phyloP scores from a whole-genome alignment of 768 basidiomycete species.

The Leccinum longicurvipes region DNA sequence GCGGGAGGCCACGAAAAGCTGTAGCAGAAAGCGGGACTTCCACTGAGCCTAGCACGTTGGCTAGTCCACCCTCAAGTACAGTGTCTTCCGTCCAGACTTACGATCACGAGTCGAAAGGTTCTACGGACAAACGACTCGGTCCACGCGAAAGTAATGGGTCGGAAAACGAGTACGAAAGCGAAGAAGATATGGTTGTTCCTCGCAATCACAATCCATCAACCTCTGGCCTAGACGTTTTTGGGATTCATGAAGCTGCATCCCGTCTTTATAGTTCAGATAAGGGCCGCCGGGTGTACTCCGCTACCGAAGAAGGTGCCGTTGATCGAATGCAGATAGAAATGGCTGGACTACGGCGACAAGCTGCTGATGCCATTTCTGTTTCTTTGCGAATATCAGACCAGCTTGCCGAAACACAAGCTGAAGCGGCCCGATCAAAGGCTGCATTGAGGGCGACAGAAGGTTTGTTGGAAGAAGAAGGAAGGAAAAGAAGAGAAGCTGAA shows the following conservation, averaged over 20 bases:
- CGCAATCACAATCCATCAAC: slow-evolving; percentile 42
- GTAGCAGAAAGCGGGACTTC: slow-evolving; percentile 16
- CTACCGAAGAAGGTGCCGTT: slow-evolving; percentile 42
- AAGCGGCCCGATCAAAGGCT: slow-evolving; percentile 53
- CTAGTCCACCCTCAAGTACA: slow-evolving; percentile 20
- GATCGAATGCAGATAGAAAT: slow-evolving; percentile 69
- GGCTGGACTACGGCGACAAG: slow-evolving; percentile 58
- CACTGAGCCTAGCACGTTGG: slow-evolving; percentile 7
- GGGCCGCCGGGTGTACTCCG: slow-evolving; percentile 21
- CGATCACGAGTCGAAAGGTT: slow-evolving; percentile 35
- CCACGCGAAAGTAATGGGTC: slow-evolving; percentile 41
- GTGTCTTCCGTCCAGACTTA: slow-evolving; percentile 27
- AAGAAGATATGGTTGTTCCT: slow-evolving; percentile 55
- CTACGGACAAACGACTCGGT: slow-evolving; percentile 38
- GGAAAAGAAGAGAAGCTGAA: slow-evolving; percentile 58
- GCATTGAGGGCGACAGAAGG: slow-evolving; percentile 53
- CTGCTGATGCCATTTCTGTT: slow-evolving; percentile 63
- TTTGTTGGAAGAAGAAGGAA: slow-evolving; percentile 58
- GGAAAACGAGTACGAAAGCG: slow-evolving; percentile 60
- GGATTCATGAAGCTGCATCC: slow-evolving; percentile 33
- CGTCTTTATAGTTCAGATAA: slow-evolving; percentile 42
- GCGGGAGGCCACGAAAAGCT: slow-evolving; percentile 39
- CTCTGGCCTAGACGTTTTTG: slow-evolving; percentile 36
- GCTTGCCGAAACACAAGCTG: slow-evolving; percentile 61
- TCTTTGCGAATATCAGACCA: slow-evolving; percentile 68